Conservation (phyloP, 768 basidiomycete genomes). For the Calocybe gangraenosa region DNA sequence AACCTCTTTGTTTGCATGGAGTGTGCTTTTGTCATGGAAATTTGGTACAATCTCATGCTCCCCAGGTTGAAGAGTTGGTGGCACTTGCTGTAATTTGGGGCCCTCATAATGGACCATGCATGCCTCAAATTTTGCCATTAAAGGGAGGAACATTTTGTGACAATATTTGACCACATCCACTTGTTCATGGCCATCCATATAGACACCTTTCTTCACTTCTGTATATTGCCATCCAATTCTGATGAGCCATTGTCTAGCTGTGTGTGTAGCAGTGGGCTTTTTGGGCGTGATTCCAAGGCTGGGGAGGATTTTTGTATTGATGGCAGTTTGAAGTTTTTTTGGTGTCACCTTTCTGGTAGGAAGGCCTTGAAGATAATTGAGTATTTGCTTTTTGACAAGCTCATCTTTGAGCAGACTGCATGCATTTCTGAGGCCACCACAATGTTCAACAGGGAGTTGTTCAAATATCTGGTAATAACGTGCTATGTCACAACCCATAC, state of each 20-base stretch:
- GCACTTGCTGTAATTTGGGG: neutral
- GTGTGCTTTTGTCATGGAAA: neutral
- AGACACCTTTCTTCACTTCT: slow-evolving; percentile 20
- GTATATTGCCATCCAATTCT: slow-evolving; percentile 17
- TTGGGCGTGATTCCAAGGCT: slow-evolving; percentile 22
- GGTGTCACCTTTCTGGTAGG: slow-evolving; percentile 27
- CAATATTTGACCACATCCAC: slow-evolving; percentile 19
- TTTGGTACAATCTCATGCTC: neutral
- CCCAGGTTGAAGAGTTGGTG: neutral
- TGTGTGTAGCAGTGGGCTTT: slow-evolving; percentile 23
- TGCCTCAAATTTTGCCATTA: slow-evolving; percentile 6
- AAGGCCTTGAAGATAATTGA: slow-evolving; percentile 20
- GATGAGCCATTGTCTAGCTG: slow-evolving; percentile 34
- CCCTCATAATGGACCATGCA: slow-evolving; percentile 6
- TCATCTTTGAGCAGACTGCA: slow-evolving; percentile 1
- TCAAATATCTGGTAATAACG: slow-evolving; percentile 4
- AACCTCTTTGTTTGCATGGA: neutral
- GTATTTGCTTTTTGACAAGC: neutral
- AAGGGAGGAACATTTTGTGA: slow-evolving; percentile 7
- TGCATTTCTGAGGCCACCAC: slow-evolving; percentile 1
- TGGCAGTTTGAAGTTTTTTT: slow-evolving; percentile 14
- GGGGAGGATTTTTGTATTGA: slow-evolving; percentile 27
- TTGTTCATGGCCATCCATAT: slow-evolving; percentile 23
- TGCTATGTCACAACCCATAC: neutral
- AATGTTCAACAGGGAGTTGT: neutral